Evolutionary conservation across 345 rosid genomes (phyloP).

Genomic region (Ricinus communis): DNA sequence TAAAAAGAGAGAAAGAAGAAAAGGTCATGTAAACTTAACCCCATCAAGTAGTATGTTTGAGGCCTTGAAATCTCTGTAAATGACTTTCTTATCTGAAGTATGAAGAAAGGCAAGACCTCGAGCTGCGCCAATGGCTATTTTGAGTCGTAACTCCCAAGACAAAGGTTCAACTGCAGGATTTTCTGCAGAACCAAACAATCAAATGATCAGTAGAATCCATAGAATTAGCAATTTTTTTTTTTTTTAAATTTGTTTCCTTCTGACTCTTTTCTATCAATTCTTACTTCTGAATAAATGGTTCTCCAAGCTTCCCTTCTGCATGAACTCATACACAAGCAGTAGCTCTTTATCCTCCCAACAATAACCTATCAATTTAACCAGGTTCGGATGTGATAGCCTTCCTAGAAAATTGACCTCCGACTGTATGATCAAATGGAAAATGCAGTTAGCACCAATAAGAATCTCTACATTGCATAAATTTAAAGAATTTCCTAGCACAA

Average conservation of each 20-base stretch:
- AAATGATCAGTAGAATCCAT: constrained; percentile 9
- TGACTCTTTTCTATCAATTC: constrained; percentile 20
- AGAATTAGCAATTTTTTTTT: neutral
- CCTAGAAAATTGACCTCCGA: constrained; percentile 81
- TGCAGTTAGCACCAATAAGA: constrained; percentile 12
- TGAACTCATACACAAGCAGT: constrained; percentile 76
- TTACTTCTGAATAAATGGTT: constrained; percentile 83
- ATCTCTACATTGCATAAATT: neutral
- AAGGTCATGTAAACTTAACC: constrained; percentile 42
- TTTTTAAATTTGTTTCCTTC: neutral
- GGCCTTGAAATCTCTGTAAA: constrained; percentile 83
- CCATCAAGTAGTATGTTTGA: constrained; percentile 72
- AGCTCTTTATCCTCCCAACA: constrained; percentile 77
- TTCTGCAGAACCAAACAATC: constrained; percentile 31
- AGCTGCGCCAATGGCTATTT: constrained; percentile 78
- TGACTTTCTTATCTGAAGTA: constrained; percentile 65
- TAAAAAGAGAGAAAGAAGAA: neutral
- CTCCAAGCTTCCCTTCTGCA: constrained; percentile 79
- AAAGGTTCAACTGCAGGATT: constrained; percentile 54
- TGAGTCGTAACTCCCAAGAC: constrained; percentile 79
- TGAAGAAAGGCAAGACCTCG: constrained; percentile 77
- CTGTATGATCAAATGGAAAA: constrained; percentile 42
- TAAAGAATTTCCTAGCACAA: neutral
- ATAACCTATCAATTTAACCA: constrained; percentile 72
- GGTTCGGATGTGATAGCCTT: constrained; percentile 74